Evolutionary conservation across 208 protist species (phyloP), one percentile per base, ranked within the genome.

Genomic region (Endotrypanum monterogeii): DNA sequence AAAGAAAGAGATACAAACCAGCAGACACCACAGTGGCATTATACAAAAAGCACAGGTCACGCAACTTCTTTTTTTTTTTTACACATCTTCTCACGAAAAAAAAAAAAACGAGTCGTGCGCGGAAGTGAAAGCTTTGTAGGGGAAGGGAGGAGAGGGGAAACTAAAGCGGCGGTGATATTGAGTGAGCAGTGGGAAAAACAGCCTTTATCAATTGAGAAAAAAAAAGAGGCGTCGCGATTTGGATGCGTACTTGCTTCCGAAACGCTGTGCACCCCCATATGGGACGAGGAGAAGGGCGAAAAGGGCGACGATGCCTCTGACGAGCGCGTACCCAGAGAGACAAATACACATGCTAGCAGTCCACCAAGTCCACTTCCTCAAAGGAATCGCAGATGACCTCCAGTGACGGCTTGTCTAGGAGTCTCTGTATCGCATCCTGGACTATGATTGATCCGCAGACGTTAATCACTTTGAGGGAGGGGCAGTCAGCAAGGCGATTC

Each of bases 371-470:
- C n/a, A 56, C 63, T 1, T 74, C 78, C 71, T 90, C 86, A 61
- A 89, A 90, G 25, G 85, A 87, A 62, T 94, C 90, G 61, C 83
- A 90, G 46, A 94, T 84, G 9, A 94, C 90, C 63, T 92, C 85
- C 30, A 93, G 35, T 2, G 75, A 76, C 18, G 78, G 71, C 32
- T 83, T 79, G 51, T 86, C 76, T 18, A 92, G 54, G 23, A 94
- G 46, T 16, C 73, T 66, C 65, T 92, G 79, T 55, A 91, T 69
- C 20, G 76, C 87, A 39, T 92, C 85, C 75, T 75, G 65, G 65
- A 69, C 58, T 61, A 65, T 79, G 48, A 87, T 85, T 7, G 83
- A 83, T 25, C 79, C 80, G 58, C 83, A 89, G 18, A 95, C 88
- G 78, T 93, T 93, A 37, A 95, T 85, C 11, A 75, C 78, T 69